These are phyloP conservation scores for Viridothelium virens DNA, from an alignment of 495 filamentous ascomycete species.

Conservation along the genomic window DNA sequence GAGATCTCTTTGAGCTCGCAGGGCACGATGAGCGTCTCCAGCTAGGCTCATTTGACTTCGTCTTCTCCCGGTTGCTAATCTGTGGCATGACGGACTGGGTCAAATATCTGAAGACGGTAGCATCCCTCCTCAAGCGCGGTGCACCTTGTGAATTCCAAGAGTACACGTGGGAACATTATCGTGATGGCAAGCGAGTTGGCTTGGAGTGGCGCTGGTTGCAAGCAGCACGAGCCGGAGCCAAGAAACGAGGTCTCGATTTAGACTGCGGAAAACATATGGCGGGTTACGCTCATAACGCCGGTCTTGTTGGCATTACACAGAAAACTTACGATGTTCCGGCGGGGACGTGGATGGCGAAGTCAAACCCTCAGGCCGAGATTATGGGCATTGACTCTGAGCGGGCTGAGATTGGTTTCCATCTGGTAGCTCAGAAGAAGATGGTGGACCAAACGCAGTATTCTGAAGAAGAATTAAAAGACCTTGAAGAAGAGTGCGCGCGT, in stretches of 20 bases:
- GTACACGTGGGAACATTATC: background rate
- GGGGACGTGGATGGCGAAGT: background rate
- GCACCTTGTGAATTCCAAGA: slow-evolving; percentile 9
- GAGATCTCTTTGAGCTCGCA: slow-evolving; percentile 8
- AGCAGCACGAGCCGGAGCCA: background rate
- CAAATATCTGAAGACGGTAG: slow-evolving; percentile 10
- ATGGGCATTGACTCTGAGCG: background rate
- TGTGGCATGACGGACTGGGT: slow-evolving; percentile 14
- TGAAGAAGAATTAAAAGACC: background rate
- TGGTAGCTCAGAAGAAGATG: background rate
- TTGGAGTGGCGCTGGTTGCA: background rate
- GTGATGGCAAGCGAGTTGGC: background rate
- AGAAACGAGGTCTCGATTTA: background rate
- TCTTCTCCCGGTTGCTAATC: slow-evolving; percentile 10
- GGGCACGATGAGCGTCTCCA: slow-evolving; percentile 3
- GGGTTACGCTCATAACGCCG: background rate
- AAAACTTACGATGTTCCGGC: background rate
- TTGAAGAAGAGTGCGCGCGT: background rate
- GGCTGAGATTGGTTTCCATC: background rate
- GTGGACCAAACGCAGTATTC: slow-evolving; percentile 6
- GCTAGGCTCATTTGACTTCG: slow-evolving; percentile 10
- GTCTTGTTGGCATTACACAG: background rate
- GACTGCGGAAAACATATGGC: background rate
- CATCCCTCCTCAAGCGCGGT: slow-evolving; percentile 7
- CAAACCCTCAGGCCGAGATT: background rate